Percentiles rank a stretch among this genome's conserved stretches.
These are phyloP conservation scores for Helicocarpus griseus DNA, from an alignment of 2,329 filamentous ascomycete genomes.

Conservation along the genomic window DNA sequence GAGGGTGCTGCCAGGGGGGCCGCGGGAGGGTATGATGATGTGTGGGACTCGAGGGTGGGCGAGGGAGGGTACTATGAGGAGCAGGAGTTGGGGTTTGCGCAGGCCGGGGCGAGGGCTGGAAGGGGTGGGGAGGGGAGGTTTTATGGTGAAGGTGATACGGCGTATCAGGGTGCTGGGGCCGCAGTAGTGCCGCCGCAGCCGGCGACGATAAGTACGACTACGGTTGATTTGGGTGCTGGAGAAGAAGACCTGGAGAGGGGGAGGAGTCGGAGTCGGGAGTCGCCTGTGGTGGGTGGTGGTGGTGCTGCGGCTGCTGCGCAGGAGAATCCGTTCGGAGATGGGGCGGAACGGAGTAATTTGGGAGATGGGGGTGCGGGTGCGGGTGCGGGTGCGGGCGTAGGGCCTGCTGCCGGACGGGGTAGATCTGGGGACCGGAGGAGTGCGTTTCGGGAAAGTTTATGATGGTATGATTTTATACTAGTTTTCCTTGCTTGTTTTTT, in stretches of 20 bases:
- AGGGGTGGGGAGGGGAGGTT: too few relatives aligned
- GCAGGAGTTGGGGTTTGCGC: conserved; percentile 54
- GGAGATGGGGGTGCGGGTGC: conserved; percentile 42
- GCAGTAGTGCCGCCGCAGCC: not conserved
- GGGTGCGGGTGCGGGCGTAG: not conserved
- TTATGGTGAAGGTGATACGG: conserved; percentile 21
- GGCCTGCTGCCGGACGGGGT: not conserved
- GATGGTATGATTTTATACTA: conserved; percentile 7
- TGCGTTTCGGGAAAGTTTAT: conserved; percentile 62
- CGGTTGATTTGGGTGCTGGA: not conserved
- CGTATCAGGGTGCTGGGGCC: conserved; percentile 1
- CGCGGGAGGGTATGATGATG: conserved; percentile 68
- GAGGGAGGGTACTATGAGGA: conserved; percentile 66
- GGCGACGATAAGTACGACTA: not conserved
- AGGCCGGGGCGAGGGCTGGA: conserved; percentile 29
- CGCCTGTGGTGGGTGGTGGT: conserved; percentile 26
- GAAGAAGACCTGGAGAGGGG: conserved; percentile 26
- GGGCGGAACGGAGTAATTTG: conserved; percentile 51
- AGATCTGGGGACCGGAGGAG: conserved; percentile 51
- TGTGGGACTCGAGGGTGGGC: conserved; percentile 74
- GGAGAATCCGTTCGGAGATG: conserved; percentile 63
- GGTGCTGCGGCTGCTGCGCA: conserved; percentile 36
- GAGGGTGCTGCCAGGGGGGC: too few relatives aligned
- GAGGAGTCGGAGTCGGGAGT: conserved; percentile 38
- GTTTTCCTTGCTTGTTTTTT: not conserved